Base-by-base conservation (phyloP, 2,329 filamentous ascomycete species). In the Fusarium domesticum region DNA sequence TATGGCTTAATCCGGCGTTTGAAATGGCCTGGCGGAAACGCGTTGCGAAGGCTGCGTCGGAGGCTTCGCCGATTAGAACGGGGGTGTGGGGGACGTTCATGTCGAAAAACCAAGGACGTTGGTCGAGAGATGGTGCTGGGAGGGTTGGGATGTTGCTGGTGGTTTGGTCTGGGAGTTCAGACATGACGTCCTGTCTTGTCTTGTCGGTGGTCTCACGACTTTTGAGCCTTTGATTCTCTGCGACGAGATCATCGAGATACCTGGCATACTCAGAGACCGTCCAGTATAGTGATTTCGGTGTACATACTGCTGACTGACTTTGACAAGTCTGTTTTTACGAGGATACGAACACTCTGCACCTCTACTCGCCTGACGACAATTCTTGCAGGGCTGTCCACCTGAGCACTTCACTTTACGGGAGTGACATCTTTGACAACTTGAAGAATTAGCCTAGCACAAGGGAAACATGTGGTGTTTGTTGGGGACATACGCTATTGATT, bases 31-130 rank as follows among this genome's bases (percentile, higher is more conserved):
- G 66, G 6, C 66, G 52, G 37, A 68, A 63, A 1, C 66, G 64
- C 0, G 66, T 67, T 2, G 65, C 65, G 30, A 68, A 69, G 11
- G 64, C 64, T 10, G 61, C 57, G 31, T 68, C 65, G 12, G 66
- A 64, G 1, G 64, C 64, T 39, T 69, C 66, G n/a, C 62, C 64
- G 25, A 69, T 62, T 15, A 66, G 47, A 12, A 66, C 60, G 1
- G 65, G 65, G 2, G 63, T 65, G 23, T 64, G 60, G 17, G 63
- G 59, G 12, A 64, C 57, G 37, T 58, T 62, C 47, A 64, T 60
- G 20, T 62, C 57, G 18, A 65, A 56, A 51, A 68, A 68, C 66
- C 66, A 68, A 4, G 65, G 63, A 2, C 53, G 34, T 19, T 52
- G 48, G 16, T 60, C 56, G 2, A 60, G 37, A 5, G 58, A 45